Evolutionary conservation across 2,329 filamentous ascomycete species (phyloP), one percentile per base, ranked within the genome.

Genomic region (Sclerotinia trifoliorum): DNA sequence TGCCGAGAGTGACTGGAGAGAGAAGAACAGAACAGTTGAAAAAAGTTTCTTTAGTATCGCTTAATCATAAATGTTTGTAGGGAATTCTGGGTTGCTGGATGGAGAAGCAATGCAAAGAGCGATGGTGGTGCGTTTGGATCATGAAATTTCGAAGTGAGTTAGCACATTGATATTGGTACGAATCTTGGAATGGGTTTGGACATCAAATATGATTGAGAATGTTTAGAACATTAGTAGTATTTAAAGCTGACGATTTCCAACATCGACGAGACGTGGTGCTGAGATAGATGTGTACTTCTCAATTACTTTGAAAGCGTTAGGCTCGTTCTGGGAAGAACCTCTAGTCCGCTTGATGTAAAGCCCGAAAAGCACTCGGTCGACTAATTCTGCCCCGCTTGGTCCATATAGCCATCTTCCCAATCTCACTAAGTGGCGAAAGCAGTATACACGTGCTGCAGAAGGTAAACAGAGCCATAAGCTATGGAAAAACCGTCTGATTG

Each of bases 161-260:
- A 32, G 32, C 32, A 4, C 32, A 32, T 32, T 29, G 29, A 29
- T 29, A 29, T 29, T 29, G 29, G 29, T 29, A 29, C 29, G 29
- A 29, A 29, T 29, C 29, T 29, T 29, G 29, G 29, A 29, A 29
- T 29, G 29, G 29, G 29, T 29, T 29, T 2, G 29, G 46, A 51
- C 29, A 63, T 39, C 32, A 63, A 51, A 63, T 46, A 15, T 24
- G n/a, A n/a, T n/a, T n/a, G n/a, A n/a, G n/a, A n/a, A n/a, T n/a
- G n/a, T n/a, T n/a, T n/a, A n/a, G n/a, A n/a, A n/a, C n/a, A n/a
- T n/a, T n/a, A n/a, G n/a, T n/a, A n/a, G n/a, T n/a, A n/a, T n/a
- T n/a, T n/a, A n/a, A 35, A 2, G 21, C n/a, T 15, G 21, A 3
- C 32, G 17, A 15, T 24, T 24, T 51, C 7, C 21, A 1, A 51